Evolutionary conservation across 495 filamentous ascomycete species (phyloP).

Genomic region (Penicilliopsis zonata): DNA sequence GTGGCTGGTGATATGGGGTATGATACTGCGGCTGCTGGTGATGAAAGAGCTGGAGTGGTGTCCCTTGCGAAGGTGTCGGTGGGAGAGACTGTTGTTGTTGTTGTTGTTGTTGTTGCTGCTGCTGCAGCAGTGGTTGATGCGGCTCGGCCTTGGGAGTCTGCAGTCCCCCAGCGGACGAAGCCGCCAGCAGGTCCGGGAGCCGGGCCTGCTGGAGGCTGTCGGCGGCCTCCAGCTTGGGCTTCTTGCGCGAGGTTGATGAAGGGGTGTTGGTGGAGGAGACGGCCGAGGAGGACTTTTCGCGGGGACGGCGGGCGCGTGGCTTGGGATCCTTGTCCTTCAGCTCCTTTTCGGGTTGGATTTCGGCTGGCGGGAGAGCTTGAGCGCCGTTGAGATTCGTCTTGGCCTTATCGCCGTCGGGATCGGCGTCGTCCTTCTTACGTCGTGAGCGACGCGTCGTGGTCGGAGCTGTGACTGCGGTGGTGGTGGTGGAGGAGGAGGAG

Average conservation of each 20-base stretch:
- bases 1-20: not conserved
- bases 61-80: slow-evolving; percentile 1
- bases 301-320: slow-evolving; percentile 23
- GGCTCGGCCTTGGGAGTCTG: slow-evolving; percentile 1
- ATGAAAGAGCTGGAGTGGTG: slow-evolving; percentile 6
- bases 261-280: slow-evolving; percentile 16
- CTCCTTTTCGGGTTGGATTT: too few species aligned
- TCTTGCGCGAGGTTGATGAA: slow-evolving; percentile 26
- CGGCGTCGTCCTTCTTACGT: slow-evolving; percentile 1
- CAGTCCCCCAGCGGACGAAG: too few species aligned
- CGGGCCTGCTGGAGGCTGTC: too few species aligned
- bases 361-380: too few species aligned
- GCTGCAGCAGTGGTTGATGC: slow-evolving; percentile 4
- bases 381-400: not conserved
- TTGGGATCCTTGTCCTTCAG: slow-evolving; percentile 12
- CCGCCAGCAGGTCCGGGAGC: too few species aligned
- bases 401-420: not conserved
- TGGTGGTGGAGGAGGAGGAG: too few species aligned
- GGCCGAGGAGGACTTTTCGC: too few species aligned
- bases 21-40: slow-evolving; percentile 5
- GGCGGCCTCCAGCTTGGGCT: slow-evolving; percentile 29
- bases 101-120: slow-evolving; percentile 3
- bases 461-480: not conserved
- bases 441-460: slow-evolving; percentile 1
- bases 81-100: not conserved